Base-by-base conservation (phyloP, 192 early-diverging fungal species). In the Gorgonomyces haynaldii region DNA sequence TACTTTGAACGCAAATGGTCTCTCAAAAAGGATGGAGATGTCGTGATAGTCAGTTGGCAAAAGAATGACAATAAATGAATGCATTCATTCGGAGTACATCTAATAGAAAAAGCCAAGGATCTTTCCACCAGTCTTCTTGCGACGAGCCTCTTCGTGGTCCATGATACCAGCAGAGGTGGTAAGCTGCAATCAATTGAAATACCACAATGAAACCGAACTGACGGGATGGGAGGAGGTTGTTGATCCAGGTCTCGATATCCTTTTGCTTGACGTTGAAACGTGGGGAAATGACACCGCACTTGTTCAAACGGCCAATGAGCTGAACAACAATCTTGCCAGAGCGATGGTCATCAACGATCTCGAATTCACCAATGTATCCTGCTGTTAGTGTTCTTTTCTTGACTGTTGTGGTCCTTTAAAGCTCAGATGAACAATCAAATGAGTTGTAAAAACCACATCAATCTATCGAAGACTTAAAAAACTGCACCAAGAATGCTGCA, bases 301-400 rank as follows among this genome's bases (percentile, higher is more conserved):
- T 98, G 88, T 98, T 98, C 58, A 98, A 70, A 60, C 95, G 91
- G 57, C 95, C 91, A 58, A 84, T 90, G 51, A 98, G 85, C 74
- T 98, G 95, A 59, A 98, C 81, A 36, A 98, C 87, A 55, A 98
- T 90, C 85, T 95, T 95, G 67, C 88, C 90, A 55, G 85, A 82
- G 56, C 90, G 89, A 72, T 92, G 90, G 70, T 98, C 91, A 70
- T 98, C 90, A 55, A 98, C 82, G 68, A 88, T 86, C 72, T 98
- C 95, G 56, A 98, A 95, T 72, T 95, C 95, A 60, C 91, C 91
- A 74, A 98, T 94, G 81, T 98, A 98, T 52, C 90, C 86, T 88
- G 47, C 29, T 43, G 29, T 23, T 43, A 43, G 29, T 12, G 42
- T 28, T 28, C 26, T 43, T 25, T 10, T n/a, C 17, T 23, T 17